Evolutionary conservation across 208 protist genomes (phyloP).

Genomic region (Trypanosoma theileri): DNA sequence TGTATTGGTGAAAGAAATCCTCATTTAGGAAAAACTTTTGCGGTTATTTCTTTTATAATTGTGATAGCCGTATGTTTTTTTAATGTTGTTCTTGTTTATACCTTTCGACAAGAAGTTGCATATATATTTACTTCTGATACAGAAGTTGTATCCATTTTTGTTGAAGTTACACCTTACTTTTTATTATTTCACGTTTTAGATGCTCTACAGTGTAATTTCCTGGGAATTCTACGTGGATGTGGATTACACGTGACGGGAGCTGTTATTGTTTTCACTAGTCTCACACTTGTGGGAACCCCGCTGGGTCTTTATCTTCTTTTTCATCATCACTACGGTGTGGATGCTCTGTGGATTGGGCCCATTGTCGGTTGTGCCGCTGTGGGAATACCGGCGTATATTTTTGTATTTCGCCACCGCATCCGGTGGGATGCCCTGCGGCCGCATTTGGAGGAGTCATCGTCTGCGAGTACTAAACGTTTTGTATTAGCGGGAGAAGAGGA

Average conservation of each 20-base stretch:
- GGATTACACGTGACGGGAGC: conserved; percentile 15
- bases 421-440: conserved; percentile 15
- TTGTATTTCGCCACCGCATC: conserved; percentile 9
- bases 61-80: conserved; percentile 48
- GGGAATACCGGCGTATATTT: conserved; percentile 20
- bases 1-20: conserved; percentile 65
- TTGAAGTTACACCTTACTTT: conserved; percentile 11
- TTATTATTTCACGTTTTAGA: conserved; percentile 26
- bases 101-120: conserved; percentile 55
- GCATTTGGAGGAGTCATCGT: background rate
- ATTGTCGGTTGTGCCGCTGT: conserved; percentile 8
- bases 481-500: too few relatives aligned
- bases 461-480: too few relatives aligned
- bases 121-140: conserved; percentile 57
- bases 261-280: conserved; percentile 17
- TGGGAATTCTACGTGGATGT: conserved; percentile 26
- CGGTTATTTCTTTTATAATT: conserved; percentile 53
- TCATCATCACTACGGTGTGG: conserved; percentile 8
- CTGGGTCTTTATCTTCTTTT: conserved; percentile 24
- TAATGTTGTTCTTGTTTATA: conserved; percentile 45
- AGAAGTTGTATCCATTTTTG: conserved; percentile 35
- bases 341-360: conserved; percentile 22
- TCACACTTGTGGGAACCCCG: conserved; percentile 16
- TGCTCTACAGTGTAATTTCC: conserved; percentile 22
- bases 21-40: conserved; percentile 48